phyloP scores from a whole-genome alignment of 768 basidiomycete genomes.

The Leccinum ochraceum region DNA sequence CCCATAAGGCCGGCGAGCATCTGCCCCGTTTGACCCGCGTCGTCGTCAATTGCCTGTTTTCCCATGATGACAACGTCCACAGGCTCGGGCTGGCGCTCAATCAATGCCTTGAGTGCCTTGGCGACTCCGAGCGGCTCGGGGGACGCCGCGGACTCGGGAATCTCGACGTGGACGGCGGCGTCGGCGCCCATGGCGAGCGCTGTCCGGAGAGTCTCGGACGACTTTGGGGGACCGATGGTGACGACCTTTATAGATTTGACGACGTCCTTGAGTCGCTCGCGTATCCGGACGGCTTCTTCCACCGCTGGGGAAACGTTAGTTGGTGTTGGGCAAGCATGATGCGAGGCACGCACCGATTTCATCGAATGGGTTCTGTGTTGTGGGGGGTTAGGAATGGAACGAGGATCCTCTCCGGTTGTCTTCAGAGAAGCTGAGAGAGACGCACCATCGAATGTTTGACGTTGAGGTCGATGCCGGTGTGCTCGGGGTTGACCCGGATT shows the following conservation, averaged over 20 bases:
- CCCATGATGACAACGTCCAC: constrained; percentile 93
- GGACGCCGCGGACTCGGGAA: constrained; percentile 66
- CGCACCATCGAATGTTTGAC: constrained; percentile 99
- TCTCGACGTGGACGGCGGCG: constrained; percentile 86
- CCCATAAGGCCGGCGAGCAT: constrained; percentile 93
- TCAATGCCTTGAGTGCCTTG: constrained; percentile 75
- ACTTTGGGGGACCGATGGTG: constrained; percentile 92
- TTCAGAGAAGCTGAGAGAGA: background rate
- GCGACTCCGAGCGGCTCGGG: constrained; percentile 94
- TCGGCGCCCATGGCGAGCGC: constrained; percentile 99
- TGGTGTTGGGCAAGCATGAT: background rate
- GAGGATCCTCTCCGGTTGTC: background rate
- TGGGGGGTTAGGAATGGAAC: background rate
- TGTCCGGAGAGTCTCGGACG: constrained; percentile 87
- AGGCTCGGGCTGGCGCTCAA: constrained; percentile 57
- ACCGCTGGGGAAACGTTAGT: constrained; percentile 58
- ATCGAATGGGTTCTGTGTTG: constrained; percentile 89
- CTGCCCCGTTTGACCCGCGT: constrained; percentile 93
- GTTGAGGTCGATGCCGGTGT: constrained; percentile 94
- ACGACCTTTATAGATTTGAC: constrained; percentile 89
- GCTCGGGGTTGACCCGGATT: constrained; percentile 93
- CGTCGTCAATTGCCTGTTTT: constrained; percentile 98
- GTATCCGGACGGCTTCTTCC: constrained; percentile 95
- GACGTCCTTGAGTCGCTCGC: constrained; percentile 73
- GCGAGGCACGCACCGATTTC: constrained; percentile 75